A percentile compares a stretch with the other conserved stretches of the same genome.
Conservation (phyloP, 176 grass and related monocot genomes). For the Themeda triandra region DNA sequence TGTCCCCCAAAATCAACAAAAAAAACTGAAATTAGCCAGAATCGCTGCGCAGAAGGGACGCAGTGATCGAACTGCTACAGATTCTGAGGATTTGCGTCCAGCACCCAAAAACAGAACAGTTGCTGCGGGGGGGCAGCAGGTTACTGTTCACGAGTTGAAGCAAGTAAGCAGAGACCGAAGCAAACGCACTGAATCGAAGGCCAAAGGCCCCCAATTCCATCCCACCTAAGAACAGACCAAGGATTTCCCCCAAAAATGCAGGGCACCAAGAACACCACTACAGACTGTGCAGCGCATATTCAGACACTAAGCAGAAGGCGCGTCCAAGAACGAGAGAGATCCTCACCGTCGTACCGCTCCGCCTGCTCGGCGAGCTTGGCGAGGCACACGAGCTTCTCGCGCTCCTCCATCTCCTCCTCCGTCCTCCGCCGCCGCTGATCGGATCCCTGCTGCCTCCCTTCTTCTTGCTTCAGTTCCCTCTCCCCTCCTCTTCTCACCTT, state of each 20-base stretch:
- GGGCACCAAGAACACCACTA: background rate
- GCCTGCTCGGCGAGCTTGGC: conserved; percentile 66
- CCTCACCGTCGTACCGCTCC: conserved; percentile 58
- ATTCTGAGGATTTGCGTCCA: background rate
- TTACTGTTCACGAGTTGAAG: background rate
- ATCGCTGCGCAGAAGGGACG: background rate
- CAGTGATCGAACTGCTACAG: background rate
- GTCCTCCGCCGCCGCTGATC: background rate
- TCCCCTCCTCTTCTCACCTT: background rate
- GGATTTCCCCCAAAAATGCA: conserved; percentile 3
- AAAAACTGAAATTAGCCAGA: background rate
- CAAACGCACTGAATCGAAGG: background rate
- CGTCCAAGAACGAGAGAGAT: background rate
- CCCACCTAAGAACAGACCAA: background rate
- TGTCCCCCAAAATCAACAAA: background rate
- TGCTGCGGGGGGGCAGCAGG: background rate
- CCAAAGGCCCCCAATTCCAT: background rate
- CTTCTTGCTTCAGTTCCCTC: background rate
- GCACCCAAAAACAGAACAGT: background rate
- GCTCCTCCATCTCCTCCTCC: conserved; percentile 36
- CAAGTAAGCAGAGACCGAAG: background rate
- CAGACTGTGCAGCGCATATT: background rate
- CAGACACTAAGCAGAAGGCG: background rate
- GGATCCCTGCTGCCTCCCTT: background rate
- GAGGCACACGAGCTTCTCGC: conserved; percentile 49